phyloP scores from a whole-genome alignment of 1,284 basidiomycete genomes.

The Pseudozyma sp. region DNA sequence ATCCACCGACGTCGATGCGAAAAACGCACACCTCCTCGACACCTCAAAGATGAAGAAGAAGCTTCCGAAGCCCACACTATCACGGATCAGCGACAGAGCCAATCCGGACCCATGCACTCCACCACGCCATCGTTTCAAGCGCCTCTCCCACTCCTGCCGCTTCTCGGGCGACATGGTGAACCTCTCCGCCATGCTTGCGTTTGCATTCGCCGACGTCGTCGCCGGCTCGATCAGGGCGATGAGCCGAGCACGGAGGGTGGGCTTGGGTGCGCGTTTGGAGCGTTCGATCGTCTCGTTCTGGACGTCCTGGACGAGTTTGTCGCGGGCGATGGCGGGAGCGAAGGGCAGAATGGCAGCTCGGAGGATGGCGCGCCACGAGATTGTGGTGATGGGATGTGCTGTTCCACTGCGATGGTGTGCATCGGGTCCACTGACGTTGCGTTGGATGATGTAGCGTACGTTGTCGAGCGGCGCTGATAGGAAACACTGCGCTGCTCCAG shows the following conservation, averaged over 20 bases:
- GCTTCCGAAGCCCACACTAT: constrained; percentile 66
- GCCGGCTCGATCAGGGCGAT: constrained; percentile 31
- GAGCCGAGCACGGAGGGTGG: constrained; percentile 21
- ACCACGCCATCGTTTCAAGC: constrained; percentile 56
- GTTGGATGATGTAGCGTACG: constrained; percentile 68
- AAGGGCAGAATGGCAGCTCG: constrained; percentile 66
- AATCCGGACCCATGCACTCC: constrained; percentile 66
- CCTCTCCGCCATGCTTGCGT: constrained; percentile 12
- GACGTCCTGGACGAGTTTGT: constrained; percentile 52
- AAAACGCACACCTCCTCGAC: constrained; percentile 63
- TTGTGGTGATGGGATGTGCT: constrained; percentile 17
- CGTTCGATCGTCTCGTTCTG: constrained; percentile 43
- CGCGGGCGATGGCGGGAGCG: constrained; percentile 45
- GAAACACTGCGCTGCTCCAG: constrained; percentile 69
- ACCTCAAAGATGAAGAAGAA: constrained; percentile 70
- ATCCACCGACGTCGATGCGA: constrained; percentile 63
- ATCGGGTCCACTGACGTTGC: constrained; percentile 27
- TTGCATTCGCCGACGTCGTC: constrained; percentile 14
- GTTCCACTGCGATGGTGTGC: constrained; percentile 3
- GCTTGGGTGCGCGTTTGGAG: constrained; percentile 29
- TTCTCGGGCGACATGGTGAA: constrained; percentile 47
- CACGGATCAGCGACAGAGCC: constrained; percentile 66
- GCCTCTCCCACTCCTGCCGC: constrained; percentile 60
- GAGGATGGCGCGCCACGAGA: constrained; percentile 63
- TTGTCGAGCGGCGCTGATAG: constrained; percentile 70